Conservation (phyloP, 2,329 filamentous ascomycete genomes). For the Trichoderma harzianum region DNA sequence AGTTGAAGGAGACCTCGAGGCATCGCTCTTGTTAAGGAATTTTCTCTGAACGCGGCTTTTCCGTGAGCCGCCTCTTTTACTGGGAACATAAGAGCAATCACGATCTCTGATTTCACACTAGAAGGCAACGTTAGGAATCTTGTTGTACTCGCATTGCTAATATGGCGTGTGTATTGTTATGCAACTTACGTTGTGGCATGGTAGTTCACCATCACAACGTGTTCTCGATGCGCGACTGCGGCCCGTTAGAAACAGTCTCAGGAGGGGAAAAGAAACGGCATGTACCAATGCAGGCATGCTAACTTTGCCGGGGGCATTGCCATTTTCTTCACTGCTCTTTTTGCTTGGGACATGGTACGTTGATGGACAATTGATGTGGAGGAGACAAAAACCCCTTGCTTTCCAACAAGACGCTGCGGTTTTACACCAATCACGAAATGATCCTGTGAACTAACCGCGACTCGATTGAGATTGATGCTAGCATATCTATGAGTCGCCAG, state of each 20-base stretch:
- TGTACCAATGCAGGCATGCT: slow-evolving; percentile 3
- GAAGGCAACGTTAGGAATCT: not conserved
- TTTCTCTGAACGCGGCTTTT: not conserved
- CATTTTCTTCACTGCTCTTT: not conserved
- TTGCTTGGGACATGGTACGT: not conserved
- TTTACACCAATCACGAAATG: not conserved
- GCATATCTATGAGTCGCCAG: not conserved
- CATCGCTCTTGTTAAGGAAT: not conserved
- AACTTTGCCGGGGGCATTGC: not conserved
- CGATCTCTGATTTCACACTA: not conserved
- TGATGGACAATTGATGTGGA: not conserved
- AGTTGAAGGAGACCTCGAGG: not conserved
- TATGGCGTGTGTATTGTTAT: not conserved
- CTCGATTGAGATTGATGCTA: not conserved
- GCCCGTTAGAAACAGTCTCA: not conserved
- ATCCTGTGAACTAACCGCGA: not conserved
- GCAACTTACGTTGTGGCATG: not conserved
- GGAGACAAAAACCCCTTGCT: not conserved
- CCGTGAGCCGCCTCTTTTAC: not conserved
- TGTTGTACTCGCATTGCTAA: not conserved
- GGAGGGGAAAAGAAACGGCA: not conserved
- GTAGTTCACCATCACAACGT: not conserved
- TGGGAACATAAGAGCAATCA: not conserved
- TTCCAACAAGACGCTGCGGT: not conserved
- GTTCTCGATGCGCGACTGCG: not conserved